A percentile compares a stretch with the other conserved stretches of the same genome.
These are phyloP conservation scores for Ogataea parapolymorpha DNA, from an alignment of 805 yeast genomes.

Conservation along the genomic window DNA sequence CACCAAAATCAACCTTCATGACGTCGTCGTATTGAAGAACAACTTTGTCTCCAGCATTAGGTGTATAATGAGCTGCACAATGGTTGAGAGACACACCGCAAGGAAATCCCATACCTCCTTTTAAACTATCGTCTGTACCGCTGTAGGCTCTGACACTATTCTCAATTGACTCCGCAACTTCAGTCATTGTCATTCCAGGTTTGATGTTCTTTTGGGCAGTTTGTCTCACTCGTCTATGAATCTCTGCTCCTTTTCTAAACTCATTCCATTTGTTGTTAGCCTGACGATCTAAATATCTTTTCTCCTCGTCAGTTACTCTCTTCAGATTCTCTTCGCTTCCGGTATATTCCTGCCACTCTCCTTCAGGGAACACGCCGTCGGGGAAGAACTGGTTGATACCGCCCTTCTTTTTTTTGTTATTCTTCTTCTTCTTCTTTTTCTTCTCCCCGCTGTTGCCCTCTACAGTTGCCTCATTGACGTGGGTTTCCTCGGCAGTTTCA, in stretches of 20 bases:
- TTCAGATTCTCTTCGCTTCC: conserved; percentile 54
- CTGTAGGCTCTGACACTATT: conserved; percentile 74
- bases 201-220: conserved; percentile 69
- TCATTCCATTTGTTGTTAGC: conserved; percentile 71
- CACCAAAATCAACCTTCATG: conserved; percentile 95
- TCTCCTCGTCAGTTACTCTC: conserved; percentile 84
- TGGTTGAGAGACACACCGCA: conserved; percentile 94
- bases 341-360: conserved; percentile 79
- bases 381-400: conserved; percentile 69
- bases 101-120: conserved; percentile 95
- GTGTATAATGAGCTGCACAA: conserved; percentile 97
- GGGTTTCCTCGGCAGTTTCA: too few species aligned
- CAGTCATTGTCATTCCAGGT: conserved; percentile 92
- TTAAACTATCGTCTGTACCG: conserved; percentile 51
- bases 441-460: conserved; percentile 26
- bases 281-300: conserved; percentile 70
- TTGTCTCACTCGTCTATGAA: conserved; percentile 86
- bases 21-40: conserved; percentile 84
- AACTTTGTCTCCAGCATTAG: conserved; percentile 89
- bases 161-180: conserved; percentile 87
- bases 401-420: conserved; percentile 55
- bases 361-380: conserved; percentile 76
- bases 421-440: conserved; percentile 56
- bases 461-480: not conserved
- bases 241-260: conserved; percentile 92